These are phyloP conservation scores for Aspergillus spinulosporus DNA, from an alignment of 2,329 filamentous ascomycete species.

Conservation along the genomic window DNA sequence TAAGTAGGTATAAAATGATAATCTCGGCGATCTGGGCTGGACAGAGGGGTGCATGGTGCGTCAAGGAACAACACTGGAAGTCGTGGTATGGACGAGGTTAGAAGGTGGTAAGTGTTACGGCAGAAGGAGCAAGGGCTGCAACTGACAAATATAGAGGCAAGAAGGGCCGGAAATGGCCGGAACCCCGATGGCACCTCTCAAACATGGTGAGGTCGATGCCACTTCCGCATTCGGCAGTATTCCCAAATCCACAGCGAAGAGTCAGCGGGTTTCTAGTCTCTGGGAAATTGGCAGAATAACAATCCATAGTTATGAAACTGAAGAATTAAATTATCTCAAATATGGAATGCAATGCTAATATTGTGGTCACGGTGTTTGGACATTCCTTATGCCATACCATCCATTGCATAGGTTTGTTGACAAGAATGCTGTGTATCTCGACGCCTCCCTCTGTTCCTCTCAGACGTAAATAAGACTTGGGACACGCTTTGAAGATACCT, in stretches of 20 bases:
- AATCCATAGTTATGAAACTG: background rate
- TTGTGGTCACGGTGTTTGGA: background rate
- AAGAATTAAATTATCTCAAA: background rate
- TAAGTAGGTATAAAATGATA: constrained; percentile 18
- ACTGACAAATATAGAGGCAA: background rate
- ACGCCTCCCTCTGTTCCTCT: constrained; percentile 1
- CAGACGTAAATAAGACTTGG: constrained; percentile 6
- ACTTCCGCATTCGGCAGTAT: constrained; percentile 27
- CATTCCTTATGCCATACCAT: constrained; percentile 9
- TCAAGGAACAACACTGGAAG: background rate
- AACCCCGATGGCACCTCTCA: background rate
- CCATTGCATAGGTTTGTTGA: constrained; percentile 7
- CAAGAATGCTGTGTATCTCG: constrained; percentile 12
- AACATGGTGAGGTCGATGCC: constrained; percentile 10
- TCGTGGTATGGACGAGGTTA: background rate
- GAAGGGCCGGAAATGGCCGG: constrained; percentile 15
- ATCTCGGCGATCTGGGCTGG: constrained; percentile 3
- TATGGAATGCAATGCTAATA: constrained; percentile 1
- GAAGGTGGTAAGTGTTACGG: background rate
- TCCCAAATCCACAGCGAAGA: constrained; percentile 2
- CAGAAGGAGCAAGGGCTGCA: constrained; percentile 17
- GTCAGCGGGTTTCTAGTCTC: background rate
- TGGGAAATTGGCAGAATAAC: background rate
- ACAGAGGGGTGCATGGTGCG: constrained; percentile 5
- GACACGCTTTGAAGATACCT: background rate